These are phyloP conservation scores for Beta lomatogona DNA, from an alignment of 179 eudicot species.

Conservation along the genomic window DNA sequence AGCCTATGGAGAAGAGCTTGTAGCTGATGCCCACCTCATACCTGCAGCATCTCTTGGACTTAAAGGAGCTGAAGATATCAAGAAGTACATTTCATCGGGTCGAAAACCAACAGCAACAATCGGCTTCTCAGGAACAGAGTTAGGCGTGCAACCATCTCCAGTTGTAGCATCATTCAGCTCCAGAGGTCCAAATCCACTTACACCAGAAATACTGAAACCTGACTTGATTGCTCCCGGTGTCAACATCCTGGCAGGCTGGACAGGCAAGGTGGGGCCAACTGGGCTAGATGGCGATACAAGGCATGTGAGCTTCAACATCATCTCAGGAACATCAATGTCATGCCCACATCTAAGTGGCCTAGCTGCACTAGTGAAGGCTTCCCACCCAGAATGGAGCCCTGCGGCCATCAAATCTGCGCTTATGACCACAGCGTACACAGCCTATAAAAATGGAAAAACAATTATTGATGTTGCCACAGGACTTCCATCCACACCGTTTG, in stretches of 20 bases:
- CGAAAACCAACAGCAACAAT: constrained; percentile 52
- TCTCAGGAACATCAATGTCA: constrained; percentile 92
- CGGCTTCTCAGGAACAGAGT: constrained; percentile 49
- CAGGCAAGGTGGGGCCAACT: constrained; percentile 62
- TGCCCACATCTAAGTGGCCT: constrained; percentile 92
- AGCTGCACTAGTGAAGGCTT: constrained; percentile 70
- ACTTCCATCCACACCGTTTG: constrained; percentile 65
- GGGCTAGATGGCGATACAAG: constrained; percentile 52
- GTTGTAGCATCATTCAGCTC: constrained; percentile 80
- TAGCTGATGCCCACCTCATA: constrained; percentile 76
- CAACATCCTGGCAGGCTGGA: constrained; percentile 86
- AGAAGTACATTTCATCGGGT: constrained; percentile 51
- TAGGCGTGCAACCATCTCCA: constrained; percentile 81
- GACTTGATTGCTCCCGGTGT: constrained; percentile 91
- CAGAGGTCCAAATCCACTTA: constrained; percentile 78
- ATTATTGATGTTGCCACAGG: constrained; percentile 68
- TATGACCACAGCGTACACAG: constrained; percentile 78
- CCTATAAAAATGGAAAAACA: constrained; percentile 49
- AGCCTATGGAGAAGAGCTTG: constrained; percentile 69
- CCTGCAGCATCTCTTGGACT: constrained; percentile 66
- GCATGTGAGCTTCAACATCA: constrained; percentile 70
- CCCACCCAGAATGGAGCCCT: constrained; percentile 82
- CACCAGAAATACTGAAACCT: constrained; percentile 78
- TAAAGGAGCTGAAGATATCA: constrained; percentile 59
- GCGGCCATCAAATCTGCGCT: constrained; percentile 79